Evolutionary conservation across 2,329 filamentous ascomycete genomes (phyloP), one percentile per base, ranked within the genome.

Genomic region (Colletotrichum truncatum): DNA sequence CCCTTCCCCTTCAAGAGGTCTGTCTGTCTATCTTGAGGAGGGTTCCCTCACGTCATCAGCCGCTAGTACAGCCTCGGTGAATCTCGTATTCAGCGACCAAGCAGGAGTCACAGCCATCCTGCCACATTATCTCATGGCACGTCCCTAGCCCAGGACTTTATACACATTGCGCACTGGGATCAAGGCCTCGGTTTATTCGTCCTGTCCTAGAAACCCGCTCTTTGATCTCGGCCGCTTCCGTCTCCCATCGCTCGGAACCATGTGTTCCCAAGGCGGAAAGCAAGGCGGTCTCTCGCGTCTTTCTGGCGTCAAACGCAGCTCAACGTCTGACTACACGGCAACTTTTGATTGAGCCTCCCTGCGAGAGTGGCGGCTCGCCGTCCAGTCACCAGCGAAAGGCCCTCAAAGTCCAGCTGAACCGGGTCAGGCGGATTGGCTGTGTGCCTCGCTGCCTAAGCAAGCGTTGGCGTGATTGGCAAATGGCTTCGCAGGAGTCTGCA

Each of bases 401-500:
- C 11, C 16, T 43, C 11, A 14, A 6, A 36, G 14, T 9, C 39
- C 41, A 56, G 59, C 41, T 62, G 49, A 41, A 25, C 58, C 23
- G 14, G 39, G 59, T 34, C 26, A 49, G 41, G 38, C 32, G 34
- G 26, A 34, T 34, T 51, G 41, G 52, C 53, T 25, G 59, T 61
- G 25, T 64, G 62, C 62, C 56, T 64, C 32, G 56, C 56, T 46
- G 55, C 46, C 61, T 53, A 43, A 12, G 30, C 43, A 43, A 32
- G 25, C 25, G 11, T 23, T 21, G 32, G 30, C 55, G 26, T 41
- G 55, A 53, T 61, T 61, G 55, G 61, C 12, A 18, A 10, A n/a
- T 32, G 52, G 16, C 52, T 43, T 14, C 16, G 52, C 52, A 43
- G 38, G 52, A 45, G 28, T 18, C 14, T 34, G 34, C 14, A 49